Conservation (phyloP, 2,329 filamentous ascomycete genomes). For the Beauveria sp. region DNA sequence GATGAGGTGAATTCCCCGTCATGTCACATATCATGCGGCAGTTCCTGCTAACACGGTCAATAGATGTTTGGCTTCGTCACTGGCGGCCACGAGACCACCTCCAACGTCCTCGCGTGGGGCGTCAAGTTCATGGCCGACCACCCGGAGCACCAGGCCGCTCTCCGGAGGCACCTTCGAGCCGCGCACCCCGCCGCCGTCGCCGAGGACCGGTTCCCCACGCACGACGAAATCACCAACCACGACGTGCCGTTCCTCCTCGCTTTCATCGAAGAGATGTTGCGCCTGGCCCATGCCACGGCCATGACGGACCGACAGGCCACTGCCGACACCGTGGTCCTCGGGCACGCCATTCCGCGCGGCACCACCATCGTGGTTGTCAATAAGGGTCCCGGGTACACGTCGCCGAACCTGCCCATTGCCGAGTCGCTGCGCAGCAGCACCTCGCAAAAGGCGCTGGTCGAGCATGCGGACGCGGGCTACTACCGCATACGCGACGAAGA, state of each 20-base stretch:
- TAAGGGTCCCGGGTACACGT: slow-evolving; percentile 17
- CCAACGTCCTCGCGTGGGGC: slow-evolving; percentile 15
- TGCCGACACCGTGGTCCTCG: slow-evolving; percentile 22
- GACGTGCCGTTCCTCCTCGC: slow-evolving; percentile 24
- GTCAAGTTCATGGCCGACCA: slow-evolving; percentile 17
- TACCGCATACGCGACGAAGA: slow-evolving; percentile 3
- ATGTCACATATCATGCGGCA: neutral
- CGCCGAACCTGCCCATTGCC: neutral
- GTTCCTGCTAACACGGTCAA: slow-evolving; percentile 10
- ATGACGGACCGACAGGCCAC: slow-evolving; percentile 19
- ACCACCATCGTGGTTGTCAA: slow-evolving; percentile 19
- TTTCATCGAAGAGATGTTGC: slow-evolving; percentile 25
- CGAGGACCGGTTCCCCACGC: slow-evolving; percentile 17
- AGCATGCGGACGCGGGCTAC: slow-evolving; percentile 1
- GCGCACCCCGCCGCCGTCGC: slow-evolving; percentile 14
- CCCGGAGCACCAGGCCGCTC: slow-evolving; percentile 11
- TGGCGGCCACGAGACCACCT: slow-evolving; percentile 19
- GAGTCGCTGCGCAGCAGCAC: neutral
- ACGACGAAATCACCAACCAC: slow-evolving; percentile 18
- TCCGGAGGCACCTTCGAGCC: slow-evolving; percentile 16
- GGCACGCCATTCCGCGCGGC: slow-evolving; percentile 21
- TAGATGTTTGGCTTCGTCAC: slow-evolving; percentile 15
- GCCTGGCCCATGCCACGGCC: slow-evolving; percentile 19
- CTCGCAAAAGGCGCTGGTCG: neutral
- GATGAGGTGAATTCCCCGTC: neutral